Evolutionary conservation across 2,329 filamentous ascomycete species (phyloP).

Genomic region (Mycosphaerella sp.): DNA sequence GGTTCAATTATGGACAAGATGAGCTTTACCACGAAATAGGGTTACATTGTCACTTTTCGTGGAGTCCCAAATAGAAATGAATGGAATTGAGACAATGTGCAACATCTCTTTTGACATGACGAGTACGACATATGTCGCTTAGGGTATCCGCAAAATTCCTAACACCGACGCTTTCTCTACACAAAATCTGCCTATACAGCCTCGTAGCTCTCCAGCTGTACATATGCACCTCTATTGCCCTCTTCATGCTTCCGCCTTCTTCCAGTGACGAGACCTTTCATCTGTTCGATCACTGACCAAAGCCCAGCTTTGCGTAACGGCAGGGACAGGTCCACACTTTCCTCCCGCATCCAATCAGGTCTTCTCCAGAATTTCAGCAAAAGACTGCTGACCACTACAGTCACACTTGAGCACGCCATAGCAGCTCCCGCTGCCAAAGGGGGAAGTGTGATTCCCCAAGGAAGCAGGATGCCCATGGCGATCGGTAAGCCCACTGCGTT

Average conservation of each 20-base stretch:
- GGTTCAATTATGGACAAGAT: no score
- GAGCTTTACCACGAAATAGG: no score
- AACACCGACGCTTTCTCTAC: conserved; percentile 3
- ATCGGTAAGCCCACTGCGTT: conserved; percentile 88
- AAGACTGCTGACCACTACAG: conserved; percentile 77
- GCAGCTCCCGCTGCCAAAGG: conserved; percentile 92
- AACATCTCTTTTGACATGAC: no score
- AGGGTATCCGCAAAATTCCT: conserved; percentile 7
- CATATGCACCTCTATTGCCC: conserved; percentile 39
- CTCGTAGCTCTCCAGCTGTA: conserved; percentile 38
- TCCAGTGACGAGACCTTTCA: conserved; percentile 22
- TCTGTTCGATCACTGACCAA: conserved; percentile 7
- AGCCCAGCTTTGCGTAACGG: conserved; percentile 11
- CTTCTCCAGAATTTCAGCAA: conserved; percentile 81
- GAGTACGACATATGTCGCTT: neutral
- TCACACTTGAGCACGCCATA: conserved; percentile 87
- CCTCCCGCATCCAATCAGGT: conserved; percentile 67
- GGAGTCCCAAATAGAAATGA: no score
- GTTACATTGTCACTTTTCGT: no score
- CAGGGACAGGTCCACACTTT: conserved; percentile 13
- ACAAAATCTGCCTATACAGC: conserved; percentile 3
- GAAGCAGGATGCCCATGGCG: conserved; percentile 93
- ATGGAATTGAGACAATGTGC: no score
- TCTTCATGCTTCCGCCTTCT: conserved; percentile 34
- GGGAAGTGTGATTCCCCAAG: conserved; percentile 79